Evolutionary conservation across 164 flowering plant species (phyloP).

Genomic region (Cinnamomum micranthum): DNA sequence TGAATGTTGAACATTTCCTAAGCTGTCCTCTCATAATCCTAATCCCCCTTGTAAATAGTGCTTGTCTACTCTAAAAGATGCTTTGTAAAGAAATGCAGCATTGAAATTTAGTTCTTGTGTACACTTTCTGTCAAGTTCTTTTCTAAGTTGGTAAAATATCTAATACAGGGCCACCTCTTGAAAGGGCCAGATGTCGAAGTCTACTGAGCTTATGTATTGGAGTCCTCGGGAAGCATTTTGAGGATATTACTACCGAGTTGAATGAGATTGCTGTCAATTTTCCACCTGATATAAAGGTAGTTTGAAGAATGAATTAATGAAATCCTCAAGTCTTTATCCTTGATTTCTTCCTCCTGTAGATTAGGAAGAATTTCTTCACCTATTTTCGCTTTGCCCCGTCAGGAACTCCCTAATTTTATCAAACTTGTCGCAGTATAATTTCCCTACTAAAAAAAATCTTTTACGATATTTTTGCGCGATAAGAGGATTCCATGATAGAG

Average conservation of each 20-base stretch:
- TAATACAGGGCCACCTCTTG: slow-evolving; percentile 26
- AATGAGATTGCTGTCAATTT: slow-evolving; percentile 48
- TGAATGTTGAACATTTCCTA: not conserved
- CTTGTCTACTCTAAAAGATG: not conserved
- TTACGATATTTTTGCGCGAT: no score
- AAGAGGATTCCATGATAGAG: no score
- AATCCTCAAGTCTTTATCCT: not conserved
- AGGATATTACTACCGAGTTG: slow-evolving; percentile 64
- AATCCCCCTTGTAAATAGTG: not conserved
- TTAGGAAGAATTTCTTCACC: not conserved
- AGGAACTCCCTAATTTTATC: not conserved
- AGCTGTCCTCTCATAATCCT: not conserved
- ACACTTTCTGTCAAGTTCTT: not conserved
- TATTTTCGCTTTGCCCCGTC: not conserved
- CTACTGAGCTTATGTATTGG: slow-evolving; percentile 67
- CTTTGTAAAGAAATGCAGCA: not conserved
- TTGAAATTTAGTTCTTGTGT: not conserved
- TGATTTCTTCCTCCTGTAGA: not conserved
- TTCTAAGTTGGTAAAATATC: not conserved
- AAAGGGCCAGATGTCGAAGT: slow-evolving; percentile 39
- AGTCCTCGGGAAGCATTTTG: slow-evolving; percentile 73
- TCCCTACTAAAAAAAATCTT: no score
- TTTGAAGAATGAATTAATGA: not conserved
- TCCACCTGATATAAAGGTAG: slow-evolving; percentile 74
- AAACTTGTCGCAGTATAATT: no score